Conservation (phyloP, 257 asterid genomes). For the Marsdenia floribunda region DNA sequence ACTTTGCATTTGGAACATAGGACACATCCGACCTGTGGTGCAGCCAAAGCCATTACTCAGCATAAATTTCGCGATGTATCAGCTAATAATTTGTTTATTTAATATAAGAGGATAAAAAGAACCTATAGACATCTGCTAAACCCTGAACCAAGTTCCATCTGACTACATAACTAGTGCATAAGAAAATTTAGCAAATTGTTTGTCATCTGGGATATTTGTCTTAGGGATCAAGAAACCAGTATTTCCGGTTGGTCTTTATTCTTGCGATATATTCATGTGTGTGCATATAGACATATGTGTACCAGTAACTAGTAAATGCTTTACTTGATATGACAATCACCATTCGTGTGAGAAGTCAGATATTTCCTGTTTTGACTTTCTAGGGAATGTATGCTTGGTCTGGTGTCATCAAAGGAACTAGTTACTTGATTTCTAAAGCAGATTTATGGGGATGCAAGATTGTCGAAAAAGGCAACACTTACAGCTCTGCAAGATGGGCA, state of each 20-base stretch:
- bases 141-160: not conserved
- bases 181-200: not conserved
- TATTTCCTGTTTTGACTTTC: not conserved
- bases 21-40: slow-evolving; percentile 56
- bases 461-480: slow-evolving; percentile 26
- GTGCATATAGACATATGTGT: not conserved
- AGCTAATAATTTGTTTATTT: not conserved
- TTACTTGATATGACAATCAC: not conserved
- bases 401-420: not conserved
- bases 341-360: not conserved
- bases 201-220: not conserved
- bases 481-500: slow-evolving; percentile 88
- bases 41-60: not conserved
- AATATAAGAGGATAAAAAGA: not conserved
- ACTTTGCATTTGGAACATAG: slow-evolving; percentile 79
- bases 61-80: not conserved
- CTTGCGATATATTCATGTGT: not conserved
- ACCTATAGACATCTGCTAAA: not conserved
- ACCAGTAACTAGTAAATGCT: not conserved
- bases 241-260: not conserved
- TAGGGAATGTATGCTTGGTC: not conserved
- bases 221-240: not conserved
- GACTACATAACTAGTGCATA: no score
- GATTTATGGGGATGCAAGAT: not conserved
- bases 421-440: not conserved